Base-by-base conservation (phyloP, 2,329 filamentous ascomycete genomes). In the Aurifilum marmelostoma region DNA sequence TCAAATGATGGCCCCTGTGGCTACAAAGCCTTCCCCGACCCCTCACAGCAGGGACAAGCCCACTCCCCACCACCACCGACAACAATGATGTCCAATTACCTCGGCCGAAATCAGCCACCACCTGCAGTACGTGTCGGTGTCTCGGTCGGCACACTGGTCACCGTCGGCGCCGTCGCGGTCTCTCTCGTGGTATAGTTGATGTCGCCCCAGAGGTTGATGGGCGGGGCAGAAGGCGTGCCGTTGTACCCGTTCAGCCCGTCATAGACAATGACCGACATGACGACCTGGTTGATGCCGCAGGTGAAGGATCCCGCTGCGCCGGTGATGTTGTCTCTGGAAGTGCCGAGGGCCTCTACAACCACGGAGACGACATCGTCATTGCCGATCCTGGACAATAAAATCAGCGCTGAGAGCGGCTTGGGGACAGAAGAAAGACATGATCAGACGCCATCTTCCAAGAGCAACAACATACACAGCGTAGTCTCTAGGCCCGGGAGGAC, bases 401-500 rank as follows among this genome's bases (percentile, higher is more conserved):
- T n/a, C n/a, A n/a, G n/a, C n/a, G n/a, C n/a, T n/a, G n/a, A n/a
- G n/a, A n/a, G n/a, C n/a, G n/a, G n/a, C n/a, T n/a, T n/a, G n/a
- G n/a, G n/a, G n/a, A n/a, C n/a, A n/a, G n/a, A n/a, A n/a, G n/a
- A n/a, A n/a, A n/a, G n/a, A n/a, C n/a, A n/a, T n/a, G 34, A 18
- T 34, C 8, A 39, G 8, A 2, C 14, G 24, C 2, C 8, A 66
- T 14, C 24, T 3, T 24, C 21, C 21, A 27, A 14, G 2, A 11
- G 59, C n/a, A n/a, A n/a, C n/a, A 11, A 27, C 68, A 34, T 66
- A 70, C 68, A 68, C 24, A 2, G 68, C 68, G 37, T 70, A 70
- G 39, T 39, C 66, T 21, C 34, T 24, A 18, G 66, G n/a, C 2
- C 21, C 24, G 1, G 29, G 4, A 12, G 39, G 9, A 27, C 14